Evolutionary conservation across 768 basidiomycete species (phyloP).

Genomic region (Naganishia randhawae): DNA sequence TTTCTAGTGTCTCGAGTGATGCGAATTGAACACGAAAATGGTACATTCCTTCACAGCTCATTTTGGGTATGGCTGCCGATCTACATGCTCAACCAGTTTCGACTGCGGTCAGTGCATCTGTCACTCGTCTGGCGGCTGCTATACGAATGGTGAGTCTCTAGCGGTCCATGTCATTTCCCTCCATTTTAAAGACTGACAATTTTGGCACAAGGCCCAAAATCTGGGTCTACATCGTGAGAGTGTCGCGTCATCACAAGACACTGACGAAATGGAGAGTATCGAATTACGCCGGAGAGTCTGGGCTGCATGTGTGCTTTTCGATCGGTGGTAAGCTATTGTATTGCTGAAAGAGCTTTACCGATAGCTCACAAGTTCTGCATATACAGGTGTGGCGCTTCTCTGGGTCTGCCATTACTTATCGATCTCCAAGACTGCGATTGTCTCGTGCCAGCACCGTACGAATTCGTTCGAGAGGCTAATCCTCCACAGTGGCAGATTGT

Average conservation of each 20-base stretch:
- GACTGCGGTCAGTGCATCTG: slow-evolving; percentile 75
- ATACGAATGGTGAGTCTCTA: slow-evolving; percentile 63
- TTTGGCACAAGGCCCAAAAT: slow-evolving; percentile 69
- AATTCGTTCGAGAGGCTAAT: slow-evolving; percentile 51
- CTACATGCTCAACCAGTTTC: slow-evolving; percentile 86
- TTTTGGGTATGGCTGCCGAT: slow-evolving; percentile 81
- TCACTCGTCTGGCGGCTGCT: slow-evolving; percentile 78
- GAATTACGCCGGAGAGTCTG: slow-evolving; percentile 85
- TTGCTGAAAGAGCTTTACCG: neutral
- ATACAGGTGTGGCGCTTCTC: slow-evolving; percentile 73
- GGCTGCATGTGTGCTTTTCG: slow-evolving; percentile 90
- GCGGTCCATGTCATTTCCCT: neutral
- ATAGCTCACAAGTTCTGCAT: neutral
- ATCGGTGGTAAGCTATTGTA: slow-evolving; percentile 71
- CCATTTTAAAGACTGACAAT: neutral
- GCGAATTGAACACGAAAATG: neutral
- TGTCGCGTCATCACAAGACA: slow-evolving; percentile 52
- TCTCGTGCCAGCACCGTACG: slow-evolving; percentile 82
- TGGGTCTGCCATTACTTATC: slow-evolving; percentile 93
- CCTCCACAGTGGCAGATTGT: slow-evolving; percentile 57
- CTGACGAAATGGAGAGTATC: slow-evolving; percentile 54
- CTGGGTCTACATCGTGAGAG: slow-evolving; percentile 91
- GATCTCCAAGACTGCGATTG: slow-evolving; percentile 96
- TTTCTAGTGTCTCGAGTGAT: neutral
- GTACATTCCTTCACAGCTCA: slow-evolving; percentile 52